phyloP scores from a whole-genome alignment of 2,329 filamentous ascomycete species.

The Peltaster fructicola region DNA sequence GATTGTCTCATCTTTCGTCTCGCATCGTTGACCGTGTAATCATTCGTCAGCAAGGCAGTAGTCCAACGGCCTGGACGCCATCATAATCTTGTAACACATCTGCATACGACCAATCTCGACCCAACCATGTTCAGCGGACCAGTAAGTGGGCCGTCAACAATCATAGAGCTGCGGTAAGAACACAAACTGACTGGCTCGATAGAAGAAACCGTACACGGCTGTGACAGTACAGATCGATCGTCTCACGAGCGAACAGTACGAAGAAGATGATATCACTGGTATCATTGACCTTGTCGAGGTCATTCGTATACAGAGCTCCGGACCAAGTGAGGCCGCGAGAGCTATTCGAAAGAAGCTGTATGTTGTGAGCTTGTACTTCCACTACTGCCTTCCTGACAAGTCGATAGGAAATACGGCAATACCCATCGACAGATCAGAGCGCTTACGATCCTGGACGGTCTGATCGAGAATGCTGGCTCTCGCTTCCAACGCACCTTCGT shows the following conservation, averaged over 20 bases:
- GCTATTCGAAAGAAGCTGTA: slow-evolving; percentile 89
- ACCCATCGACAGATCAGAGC: slow-evolving; percentile 83
- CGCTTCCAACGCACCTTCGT: slow-evolving; percentile 75
- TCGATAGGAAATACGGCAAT: slow-evolving; percentile 67
- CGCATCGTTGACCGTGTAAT: slow-evolving; percentile 2
- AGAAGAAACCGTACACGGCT: slow-evolving; percentile 77
- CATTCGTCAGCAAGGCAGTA: background rate
- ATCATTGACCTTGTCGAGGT: slow-evolving; percentile 91
- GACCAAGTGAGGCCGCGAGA: slow-evolving; percentile 74
- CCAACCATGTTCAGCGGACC: slow-evolving; percentile 11
- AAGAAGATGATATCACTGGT: slow-evolving; percentile 79
- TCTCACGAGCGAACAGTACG: slow-evolving; percentile 73
- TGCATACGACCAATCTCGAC: no score
- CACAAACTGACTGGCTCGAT: slow-evolving; percentile 5
- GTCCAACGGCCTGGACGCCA: background rate
- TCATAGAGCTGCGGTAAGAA: slow-evolving; percentile 2
- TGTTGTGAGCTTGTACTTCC: slow-evolving; percentile 13
- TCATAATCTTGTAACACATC: no score
- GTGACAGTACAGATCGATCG: slow-evolving; percentile 85
- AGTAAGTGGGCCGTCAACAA: slow-evolving; percentile 6
- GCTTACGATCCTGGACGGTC: slow-evolving; percentile 71
- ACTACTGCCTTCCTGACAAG: slow-evolving; percentile 1
- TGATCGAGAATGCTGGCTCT: slow-evolving; percentile 85
- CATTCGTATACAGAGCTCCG: slow-evolving; percentile 72
- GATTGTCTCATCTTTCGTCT: slow-evolving; percentile 2